Evolutionary conservation across 129 eudicot species (phyloP), one percentile per base, ranked within the genome.

Genomic region (Smallanthus sonchifolius): DNA sequence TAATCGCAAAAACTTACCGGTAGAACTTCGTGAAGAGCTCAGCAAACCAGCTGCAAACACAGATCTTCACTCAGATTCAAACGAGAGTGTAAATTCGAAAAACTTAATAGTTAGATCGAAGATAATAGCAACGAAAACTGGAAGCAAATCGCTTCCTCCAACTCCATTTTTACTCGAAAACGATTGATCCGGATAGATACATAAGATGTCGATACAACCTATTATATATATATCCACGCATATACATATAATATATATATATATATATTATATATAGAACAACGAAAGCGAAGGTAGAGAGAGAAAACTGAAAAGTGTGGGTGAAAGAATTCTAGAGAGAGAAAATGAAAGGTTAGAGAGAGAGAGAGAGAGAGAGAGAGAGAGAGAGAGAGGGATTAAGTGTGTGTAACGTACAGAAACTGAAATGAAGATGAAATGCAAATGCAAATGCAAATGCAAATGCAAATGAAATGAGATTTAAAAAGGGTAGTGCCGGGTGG

Each of bases 91-190:
- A 56, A 35, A 17, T 37, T 0, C 2, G 11, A 43, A 40, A 69
- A n/a, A 51, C 36, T 35, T 47, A 65, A 65, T 64, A 79, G 48
- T 79, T 37, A 79, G 74, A 44, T 60, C 36, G 61, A 72, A 71
- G 83, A 55, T 66, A 66, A 67, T 68, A 47, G 72, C 49, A 72
- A 78, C 80, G 76, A 78, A 74, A 78, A 83, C 43, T 10, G 86
- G 74, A 74, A 74, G 73, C 80, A 74, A 83, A 82, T 73, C 32
- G 77, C 51, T 68, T 54, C 80, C 75, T 74, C 80, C 37, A 67
- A 65, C 79, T 77, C 75, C 74, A 78, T 73, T 61, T 77, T 69
- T 68, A 78, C 74, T 78, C 73, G 86, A 83, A 74, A 83, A 78
- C 83, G 86, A 83, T 78, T 65, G 82, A 77, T 59, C 37, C 62